Evolutionary conservation across 2,329 filamentous ascomycete species (phyloP).

Genomic region (Fusarium sp.): DNA sequence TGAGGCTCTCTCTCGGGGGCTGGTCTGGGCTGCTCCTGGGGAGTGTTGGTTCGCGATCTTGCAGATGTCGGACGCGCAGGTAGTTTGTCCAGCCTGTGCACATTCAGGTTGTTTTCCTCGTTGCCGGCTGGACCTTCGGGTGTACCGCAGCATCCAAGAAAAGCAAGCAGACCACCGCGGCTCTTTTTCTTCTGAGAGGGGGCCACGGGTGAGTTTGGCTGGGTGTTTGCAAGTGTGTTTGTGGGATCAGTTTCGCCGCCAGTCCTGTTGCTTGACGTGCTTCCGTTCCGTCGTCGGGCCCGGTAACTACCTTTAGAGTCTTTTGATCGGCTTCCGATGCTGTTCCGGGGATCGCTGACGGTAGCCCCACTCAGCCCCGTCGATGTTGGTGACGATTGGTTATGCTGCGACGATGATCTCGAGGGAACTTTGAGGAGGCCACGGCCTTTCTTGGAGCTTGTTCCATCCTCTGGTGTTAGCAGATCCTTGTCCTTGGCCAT

Average conservation of each 20-base stretch:
- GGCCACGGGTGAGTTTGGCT: conserved; percentile 61
- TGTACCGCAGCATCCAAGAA: conserved; percentile 73
- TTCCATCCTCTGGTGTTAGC: conserved; percentile 54
- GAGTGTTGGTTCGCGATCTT: conserved; percentile 62
- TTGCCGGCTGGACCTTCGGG: conserved; percentile 67
- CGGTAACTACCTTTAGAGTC: conserved; percentile 72
- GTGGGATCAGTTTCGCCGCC: conserved; percentile 62
- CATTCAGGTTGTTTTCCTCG: conserved; percentile 62
- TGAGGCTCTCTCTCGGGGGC: conserved; percentile 61
- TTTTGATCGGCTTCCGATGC: conserved; percentile 70
- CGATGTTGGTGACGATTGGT: conserved; percentile 66
- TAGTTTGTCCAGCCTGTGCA: conserved; percentile 67
- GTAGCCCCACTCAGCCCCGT: conserved; percentile 69
- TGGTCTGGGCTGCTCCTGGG: conserved; percentile 58
- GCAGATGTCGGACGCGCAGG: conserved; percentile 63
- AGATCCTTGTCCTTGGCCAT: conserved; percentile 56
- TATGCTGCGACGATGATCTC: conserved; percentile 67
- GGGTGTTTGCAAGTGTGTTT: conserved; percentile 59
- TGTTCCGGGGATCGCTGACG: conserved; percentile 67
- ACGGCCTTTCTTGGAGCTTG: conserved; percentile 59
- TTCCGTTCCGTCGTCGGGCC: conserved; percentile 71
- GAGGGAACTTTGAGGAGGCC: conserved; percentile 67
- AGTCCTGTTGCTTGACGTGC: conserved; percentile 71
- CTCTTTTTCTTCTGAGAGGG: conserved; percentile 63
- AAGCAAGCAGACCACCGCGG: conserved; percentile 63